phyloP scores from a whole-genome alignment of 768 basidiomycete genomes.

The Tubosaeta sp. region DNA sequence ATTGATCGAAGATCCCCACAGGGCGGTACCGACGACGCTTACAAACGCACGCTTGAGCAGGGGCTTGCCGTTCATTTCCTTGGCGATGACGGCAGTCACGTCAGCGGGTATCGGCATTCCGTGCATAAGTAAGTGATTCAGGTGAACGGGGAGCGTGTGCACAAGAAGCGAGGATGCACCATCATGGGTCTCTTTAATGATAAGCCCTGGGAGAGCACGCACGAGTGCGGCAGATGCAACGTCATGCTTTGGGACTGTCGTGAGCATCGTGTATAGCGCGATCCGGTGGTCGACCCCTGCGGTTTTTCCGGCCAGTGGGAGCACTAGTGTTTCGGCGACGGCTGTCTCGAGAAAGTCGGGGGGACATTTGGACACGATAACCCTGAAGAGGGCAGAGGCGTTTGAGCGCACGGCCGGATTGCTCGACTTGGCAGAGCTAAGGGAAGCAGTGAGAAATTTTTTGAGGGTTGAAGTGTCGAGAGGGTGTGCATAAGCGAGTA shows the following conservation, averaged over 20 bases:
- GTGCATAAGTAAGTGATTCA: conserved; percentile 48
- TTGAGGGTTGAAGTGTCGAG: conserved; percentile 47
- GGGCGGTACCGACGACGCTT: conserved; percentile 53
- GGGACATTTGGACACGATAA: conserved; percentile 34
- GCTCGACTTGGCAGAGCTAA: conserved; percentile 72
- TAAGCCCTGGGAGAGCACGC: conserved; percentile 38
- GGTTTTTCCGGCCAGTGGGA: conserved; percentile 83
- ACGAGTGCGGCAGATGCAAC: conserved; percentile 44
- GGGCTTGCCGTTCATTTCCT: conserved; percentile 74
- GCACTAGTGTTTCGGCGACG: conserved; percentile 61
- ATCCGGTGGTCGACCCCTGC: conserved; percentile 82
- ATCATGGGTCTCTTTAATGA: conserved; percentile 80
- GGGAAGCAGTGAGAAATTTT: conserved; percentile 51
- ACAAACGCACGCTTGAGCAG: conserved; percentile 57
- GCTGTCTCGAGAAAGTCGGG: conserved; percentile 41
- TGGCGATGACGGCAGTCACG: conserved; percentile 48
- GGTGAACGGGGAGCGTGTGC: conserved; percentile 52
- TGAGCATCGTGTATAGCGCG: conserved; percentile 76
- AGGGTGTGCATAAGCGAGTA: conserved; percentile 48
- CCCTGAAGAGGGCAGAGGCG: conserved; percentile 55
- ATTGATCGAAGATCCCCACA: conserved; percentile 43
- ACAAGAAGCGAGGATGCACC: conserved; percentile 51
- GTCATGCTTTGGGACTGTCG: conserved; percentile 45
- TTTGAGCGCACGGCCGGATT: conserved; percentile 57
- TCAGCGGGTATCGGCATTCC: conserved; percentile 43